Evolutionary conservation across 176 grass and related monocot genomes (phyloP).

Genomic region (Avena insularis): DNA sequence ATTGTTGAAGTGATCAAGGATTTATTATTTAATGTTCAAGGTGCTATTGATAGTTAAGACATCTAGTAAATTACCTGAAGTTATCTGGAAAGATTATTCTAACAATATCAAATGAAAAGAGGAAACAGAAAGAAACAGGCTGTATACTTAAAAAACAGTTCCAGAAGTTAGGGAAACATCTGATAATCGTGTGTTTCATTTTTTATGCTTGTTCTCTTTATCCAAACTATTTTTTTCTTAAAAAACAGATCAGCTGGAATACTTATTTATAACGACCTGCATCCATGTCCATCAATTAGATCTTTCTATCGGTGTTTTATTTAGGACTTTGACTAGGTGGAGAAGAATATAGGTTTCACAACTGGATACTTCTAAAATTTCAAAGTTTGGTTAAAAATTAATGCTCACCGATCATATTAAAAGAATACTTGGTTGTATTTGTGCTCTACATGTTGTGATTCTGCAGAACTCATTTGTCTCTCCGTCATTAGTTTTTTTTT

Average conservation of each 20-base stretch:
- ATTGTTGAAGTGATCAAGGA: not conserved
- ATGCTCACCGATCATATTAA: not conserved
- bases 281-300: not conserved
- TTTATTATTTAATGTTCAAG: not conserved
- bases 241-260: not conserved
- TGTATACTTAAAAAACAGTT: not conserved
- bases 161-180: not conserved
- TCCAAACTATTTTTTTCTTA: not conserved
- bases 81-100: not conserved
- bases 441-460: not conserved
- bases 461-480: not conserved
- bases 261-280: not conserved
- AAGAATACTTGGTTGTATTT: not conserved
- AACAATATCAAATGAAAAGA: conserved; percentile 7
- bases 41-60: not conserved
- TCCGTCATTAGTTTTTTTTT: not conserved
- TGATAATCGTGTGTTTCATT: not conserved
- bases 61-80: not conserved
- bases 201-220: conserved; percentile 10
- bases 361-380: not conserved
- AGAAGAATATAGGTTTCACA: not conserved
- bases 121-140: not conserved
- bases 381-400: not conserved
- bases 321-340: not conserved
- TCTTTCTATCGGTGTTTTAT: not conserved